These are phyloP conservation scores for Boletus vermiculosoides DNA, from an alignment of 768 basidiomycete genomes.

Conservation along the genomic window DNA sequence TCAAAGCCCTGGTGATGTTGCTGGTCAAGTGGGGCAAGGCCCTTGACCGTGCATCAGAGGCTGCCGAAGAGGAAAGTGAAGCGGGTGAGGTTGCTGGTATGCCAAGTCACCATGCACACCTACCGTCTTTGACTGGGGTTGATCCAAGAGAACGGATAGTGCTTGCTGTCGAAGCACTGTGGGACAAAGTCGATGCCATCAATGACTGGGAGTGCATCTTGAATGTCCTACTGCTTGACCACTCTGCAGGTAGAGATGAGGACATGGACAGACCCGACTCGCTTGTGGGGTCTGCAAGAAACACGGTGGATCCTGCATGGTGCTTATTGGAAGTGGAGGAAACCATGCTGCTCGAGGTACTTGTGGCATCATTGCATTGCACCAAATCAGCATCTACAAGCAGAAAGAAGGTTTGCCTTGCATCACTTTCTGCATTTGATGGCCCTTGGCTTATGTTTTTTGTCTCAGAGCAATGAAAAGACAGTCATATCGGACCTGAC, in stretches of 20 bases:
- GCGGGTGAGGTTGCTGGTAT: conserved; percentile 39
- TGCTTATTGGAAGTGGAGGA: conserved; percentile 28
- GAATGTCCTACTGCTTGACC: conserved; percentile 82
- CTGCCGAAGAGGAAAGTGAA: conserved; percentile 45
- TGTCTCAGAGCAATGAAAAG: conserved; percentile 68
- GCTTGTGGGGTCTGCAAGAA: conserved; percentile 27
- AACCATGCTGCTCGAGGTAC: too few relatives aligned
- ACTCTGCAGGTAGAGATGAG: conserved; percentile 65
- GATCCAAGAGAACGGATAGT: conserved; percentile 60
- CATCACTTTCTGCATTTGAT: background rate
- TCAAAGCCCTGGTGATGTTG: conserved; percentile 70
- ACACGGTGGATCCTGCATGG: conserved; percentile 69
- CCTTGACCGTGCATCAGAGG: conserved; percentile 49
- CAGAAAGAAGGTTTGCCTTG: conserved; percentile 36
- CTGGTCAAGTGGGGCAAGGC: conserved; percentile 74
- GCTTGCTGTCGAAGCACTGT: conserved; percentile 85
- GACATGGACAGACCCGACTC: conserved; percentile 34
- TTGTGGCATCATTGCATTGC: too few relatives aligned
- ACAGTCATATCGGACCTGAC: conserved; percentile 71
- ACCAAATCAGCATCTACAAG: too few relatives aligned
- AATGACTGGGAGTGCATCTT: conserved; percentile 82
- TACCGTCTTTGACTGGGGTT: conserved; percentile 41
- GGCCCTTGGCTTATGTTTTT: background rate
- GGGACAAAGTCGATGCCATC: conserved; percentile 73
- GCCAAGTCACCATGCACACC: conserved; percentile 36